Evolutionary conservation across 768 basidiomycete genomes (phyloP).

Genomic region (Collybiopsis luxurians): DNA sequence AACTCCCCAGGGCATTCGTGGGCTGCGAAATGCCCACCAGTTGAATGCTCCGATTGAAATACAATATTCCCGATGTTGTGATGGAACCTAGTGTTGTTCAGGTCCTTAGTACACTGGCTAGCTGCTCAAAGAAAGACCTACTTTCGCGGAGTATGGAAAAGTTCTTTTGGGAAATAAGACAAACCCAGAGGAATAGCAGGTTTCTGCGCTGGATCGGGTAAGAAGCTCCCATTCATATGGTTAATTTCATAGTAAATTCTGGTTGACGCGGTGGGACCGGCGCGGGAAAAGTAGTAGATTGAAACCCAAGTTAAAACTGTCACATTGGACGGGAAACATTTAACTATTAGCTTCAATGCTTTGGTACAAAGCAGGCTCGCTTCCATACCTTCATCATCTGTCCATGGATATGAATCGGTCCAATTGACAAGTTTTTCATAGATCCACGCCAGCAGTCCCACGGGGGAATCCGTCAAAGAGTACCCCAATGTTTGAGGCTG

Average conservation of each 20-base stretch:
- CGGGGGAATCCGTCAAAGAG: constrained; percentile 35
- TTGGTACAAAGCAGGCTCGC: no score
- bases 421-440: constrained; percentile 31
- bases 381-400: constrained; percentile 32
- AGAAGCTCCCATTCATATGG: constrained; percentile 14
- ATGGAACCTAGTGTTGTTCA: no score
- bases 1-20: constrained; percentile 18
- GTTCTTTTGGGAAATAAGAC: constrained; percentile 54
- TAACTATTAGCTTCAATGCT: no score
- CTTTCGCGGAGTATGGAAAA: constrained; percentile 15
- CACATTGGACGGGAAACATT: no score
- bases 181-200: constrained; percentile 42
- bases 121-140: constrained; percentile 10
- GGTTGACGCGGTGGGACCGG: constrained; percentile 54
- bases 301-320: constrained; percentile 61
- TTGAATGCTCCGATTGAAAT: not conserved
- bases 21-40: constrained; percentile 7
- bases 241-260: constrained; percentile 56
- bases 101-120: no score
- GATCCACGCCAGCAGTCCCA: constrained; percentile 36
- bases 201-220: not conserved
- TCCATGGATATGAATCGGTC: constrained; percentile 41
- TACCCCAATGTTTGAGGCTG: constrained; percentile 39
- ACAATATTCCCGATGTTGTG: constrained; percentile 3
- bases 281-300: constrained; percentile 56